Evolutionary conservation across 1,284 basidiomycete species (phyloP).

Genomic region (Moesziomyces aphidis): DNA sequence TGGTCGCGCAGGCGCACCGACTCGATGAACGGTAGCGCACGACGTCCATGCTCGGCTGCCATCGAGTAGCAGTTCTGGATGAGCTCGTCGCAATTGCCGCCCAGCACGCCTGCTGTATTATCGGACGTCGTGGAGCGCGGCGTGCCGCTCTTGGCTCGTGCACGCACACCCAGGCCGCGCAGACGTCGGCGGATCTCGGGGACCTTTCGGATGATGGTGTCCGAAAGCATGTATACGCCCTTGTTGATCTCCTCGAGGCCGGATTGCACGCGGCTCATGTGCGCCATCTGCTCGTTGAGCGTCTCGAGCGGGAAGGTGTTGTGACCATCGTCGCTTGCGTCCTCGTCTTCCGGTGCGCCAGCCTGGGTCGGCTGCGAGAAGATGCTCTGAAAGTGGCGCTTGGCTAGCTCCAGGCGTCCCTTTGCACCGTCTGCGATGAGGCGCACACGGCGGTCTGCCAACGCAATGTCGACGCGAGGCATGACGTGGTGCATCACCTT

Average conservation of each 20-base stretch:
- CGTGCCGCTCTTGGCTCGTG: slow-evolving; percentile 16
- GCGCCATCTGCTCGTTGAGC: slow-evolving; percentile 87
- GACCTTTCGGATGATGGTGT: slow-evolving; percentile 84
- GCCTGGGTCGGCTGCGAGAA: slow-evolving; percentile 24
- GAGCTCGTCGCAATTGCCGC: slow-evolving; percentile 74
- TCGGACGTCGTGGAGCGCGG: slow-evolving; percentile 33
- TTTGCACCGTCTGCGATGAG: slow-evolving; percentile 77
- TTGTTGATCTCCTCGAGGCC: slow-evolving; percentile 91
- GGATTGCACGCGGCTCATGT: slow-evolving; percentile 87
- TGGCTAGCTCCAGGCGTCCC: slow-evolving; percentile 79
- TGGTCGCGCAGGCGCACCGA: slow-evolving; percentile 55
- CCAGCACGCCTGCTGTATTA: slow-evolving; percentile 14
- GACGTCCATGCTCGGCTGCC: slow-evolving; percentile 79
- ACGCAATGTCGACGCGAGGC: slow-evolving; percentile 59
- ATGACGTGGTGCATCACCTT: slow-evolving; percentile 74
- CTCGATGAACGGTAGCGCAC: slow-evolving; percentile 65
- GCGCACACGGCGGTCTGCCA: slow-evolving; percentile 63
- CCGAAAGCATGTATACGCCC: slow-evolving; percentile 88
- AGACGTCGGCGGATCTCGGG: slow-evolving; percentile 52
- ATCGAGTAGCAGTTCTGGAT: slow-evolving; percentile 96
- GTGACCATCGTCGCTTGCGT: slow-evolving; percentile 51
- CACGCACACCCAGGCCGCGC: slow-evolving; percentile 28
- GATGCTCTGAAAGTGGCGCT: slow-evolving; percentile 76
- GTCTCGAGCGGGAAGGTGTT: slow-evolving; percentile 71
- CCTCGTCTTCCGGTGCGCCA: slow-evolving; percentile 47